Evolutionary conservation across 768 basidiomycete genomes (phyloP), one percentile per base, ranked within the genome.

Genomic region (Pleurotus cornucopiae): DNA sequence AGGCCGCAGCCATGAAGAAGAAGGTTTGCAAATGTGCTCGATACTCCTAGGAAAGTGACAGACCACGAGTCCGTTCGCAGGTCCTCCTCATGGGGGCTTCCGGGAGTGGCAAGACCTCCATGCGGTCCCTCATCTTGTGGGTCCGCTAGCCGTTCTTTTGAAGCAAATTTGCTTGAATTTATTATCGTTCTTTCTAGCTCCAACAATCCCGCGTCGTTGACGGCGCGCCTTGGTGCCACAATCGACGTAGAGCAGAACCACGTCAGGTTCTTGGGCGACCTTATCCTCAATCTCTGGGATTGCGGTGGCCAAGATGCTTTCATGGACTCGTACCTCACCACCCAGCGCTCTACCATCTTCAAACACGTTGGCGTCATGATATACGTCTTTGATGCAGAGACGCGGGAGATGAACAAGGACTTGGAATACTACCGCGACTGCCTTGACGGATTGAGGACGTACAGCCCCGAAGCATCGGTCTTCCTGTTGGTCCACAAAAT

Each of bases 91-190:
- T 99, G 97, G 97, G 97, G 62, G 94, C 94, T 65, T 93, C 91
- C 18, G 92, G 91, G 60, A 92, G 91, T 65, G 90, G 90, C 56
- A 93, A 92, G 78, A 98, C 96, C 9, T 98, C 96, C 4, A 99
- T 99, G 97, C 84, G 97, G 54, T 95, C 94, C 23, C 88, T 99
- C 71, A 98, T 99, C 67, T 99, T 99, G 94, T 95, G 73, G 75
- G 91, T 75, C 48, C 9, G 18, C 14, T 21, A 34, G 30, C 30
- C 30, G 30, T 34, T 34, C 30, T 7, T 34, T 34, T 34, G 9
- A 34, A 39, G 49, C 45, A 53, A 58, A 45, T 51, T 49, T 39
- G 44, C 43, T 56, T 48, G 38, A 56, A 37, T 41, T 20, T 23
- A 16, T 49, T 55, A 37, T 23, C n/a, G 48, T 34, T 37, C 13